Conservation (phyloP, 2,329 filamentous ascomycete species). For the Plectosphaerella sp. region DNA sequence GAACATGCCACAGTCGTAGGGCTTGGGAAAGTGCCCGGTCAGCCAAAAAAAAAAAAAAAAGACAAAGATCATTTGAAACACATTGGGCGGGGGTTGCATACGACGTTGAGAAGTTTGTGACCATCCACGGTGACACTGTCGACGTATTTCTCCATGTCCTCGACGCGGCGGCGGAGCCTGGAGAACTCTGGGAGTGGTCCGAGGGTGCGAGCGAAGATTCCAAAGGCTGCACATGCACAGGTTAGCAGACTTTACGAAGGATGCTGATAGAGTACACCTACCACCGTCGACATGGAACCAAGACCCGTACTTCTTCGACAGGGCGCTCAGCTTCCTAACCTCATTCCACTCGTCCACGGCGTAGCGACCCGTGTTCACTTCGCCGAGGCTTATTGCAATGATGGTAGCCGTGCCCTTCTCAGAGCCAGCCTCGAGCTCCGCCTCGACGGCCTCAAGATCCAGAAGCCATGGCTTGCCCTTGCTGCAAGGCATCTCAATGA, state of each 20-base stretch:
- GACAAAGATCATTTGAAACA: neutral
- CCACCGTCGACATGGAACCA: slow-evolving; percentile 89
- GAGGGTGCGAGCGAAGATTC: slow-evolving; percentile 71
- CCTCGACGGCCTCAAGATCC: slow-evolving; percentile 62
- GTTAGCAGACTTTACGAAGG: slow-evolving; percentile 2
- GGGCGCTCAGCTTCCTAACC: slow-evolving; percentile 55
- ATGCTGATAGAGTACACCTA: slow-evolving; percentile 23
- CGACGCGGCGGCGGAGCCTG: slow-evolving; percentile 41
- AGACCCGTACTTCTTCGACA: slow-evolving; percentile 69
- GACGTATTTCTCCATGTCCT: slow-evolving; percentile 67
- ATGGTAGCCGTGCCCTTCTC: slow-evolving; percentile 58
- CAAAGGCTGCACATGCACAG: slow-evolving; percentile 59
- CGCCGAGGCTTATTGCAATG: slow-evolving; percentile 75
- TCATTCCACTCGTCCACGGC: slow-evolving; percentile 56
- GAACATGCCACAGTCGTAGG: slow-evolving; percentile 91
- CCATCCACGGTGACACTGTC: slow-evolving; percentile 85
- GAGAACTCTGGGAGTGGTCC: slow-evolving; percentile 52
- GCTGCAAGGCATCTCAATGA: slow-evolving; percentile 55
- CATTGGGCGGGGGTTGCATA: slow-evolving; percentile 28
- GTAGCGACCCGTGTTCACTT: slow-evolving; percentile 87
- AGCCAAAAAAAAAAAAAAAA: neutral
- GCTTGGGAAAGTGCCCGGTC: slow-evolving; percentile 35
- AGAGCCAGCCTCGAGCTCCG: slow-evolving; percentile 41
- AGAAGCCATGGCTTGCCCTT: slow-evolving; percentile 61
- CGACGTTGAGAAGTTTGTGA: slow-evolving; percentile 90